These are phyloP conservation scores for Daldinia concentrica DNA, from an alignment of 495 filamentous ascomycete genomes.

Conservation along the genomic window DNA sequence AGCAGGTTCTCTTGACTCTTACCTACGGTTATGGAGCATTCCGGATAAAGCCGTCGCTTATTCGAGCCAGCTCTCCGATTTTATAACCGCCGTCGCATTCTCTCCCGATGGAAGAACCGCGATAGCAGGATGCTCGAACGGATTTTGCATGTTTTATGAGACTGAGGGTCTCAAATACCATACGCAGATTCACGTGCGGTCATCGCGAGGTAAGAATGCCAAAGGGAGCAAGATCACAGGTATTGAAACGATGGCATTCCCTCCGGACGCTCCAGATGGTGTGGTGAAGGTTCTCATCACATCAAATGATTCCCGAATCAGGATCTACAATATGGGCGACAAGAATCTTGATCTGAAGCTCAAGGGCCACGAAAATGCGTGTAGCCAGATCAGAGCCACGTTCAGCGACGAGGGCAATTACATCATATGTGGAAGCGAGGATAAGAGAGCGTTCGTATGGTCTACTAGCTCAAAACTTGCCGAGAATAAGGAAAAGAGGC, in stretches of 20 bases:
- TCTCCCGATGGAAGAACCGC: constrained; percentile 89
- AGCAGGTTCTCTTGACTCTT: constrained; percentile 92
- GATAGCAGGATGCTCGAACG: constrained; percentile 88
- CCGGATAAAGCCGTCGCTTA: constrained; percentile 95
- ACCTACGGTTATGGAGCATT: constrained; percentile 94
- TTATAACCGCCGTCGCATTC: constrained; percentile 93
- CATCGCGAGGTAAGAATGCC: constrained; percentile 88
- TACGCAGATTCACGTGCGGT: constrained; percentile 88
- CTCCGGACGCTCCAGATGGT: constrained; percentile 63
- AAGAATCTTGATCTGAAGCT: constrained; percentile 89
- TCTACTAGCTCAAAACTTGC: constrained; percentile 67
- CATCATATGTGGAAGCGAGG: constrained; percentile 94
- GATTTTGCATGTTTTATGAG: constrained; percentile 90
- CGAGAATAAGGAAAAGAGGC: constrained; percentile 78
- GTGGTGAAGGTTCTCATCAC: constrained; percentile 89
- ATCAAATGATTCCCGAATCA: constrained; percentile 94
- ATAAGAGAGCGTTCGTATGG: constrained; percentile 91
- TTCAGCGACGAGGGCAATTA: constrained; percentile 90
- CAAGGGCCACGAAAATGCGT: constrained; percentile 91
- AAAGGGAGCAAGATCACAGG: constrained; percentile 98
- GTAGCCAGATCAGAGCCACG: constrained; percentile 86
- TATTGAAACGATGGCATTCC: constrained; percentile 78
- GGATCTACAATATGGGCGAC: constrained; percentile 86
- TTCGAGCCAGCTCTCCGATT: constrained; percentile 81
- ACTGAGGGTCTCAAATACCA: constrained; percentile 89